A percentile compares a stretch with the other conserved stretches of the same genome.
These are phyloP conservation scores for Russula emetica DNA, from an alignment of 768 basidiomycete genomes.

Conservation along the genomic window DNA sequence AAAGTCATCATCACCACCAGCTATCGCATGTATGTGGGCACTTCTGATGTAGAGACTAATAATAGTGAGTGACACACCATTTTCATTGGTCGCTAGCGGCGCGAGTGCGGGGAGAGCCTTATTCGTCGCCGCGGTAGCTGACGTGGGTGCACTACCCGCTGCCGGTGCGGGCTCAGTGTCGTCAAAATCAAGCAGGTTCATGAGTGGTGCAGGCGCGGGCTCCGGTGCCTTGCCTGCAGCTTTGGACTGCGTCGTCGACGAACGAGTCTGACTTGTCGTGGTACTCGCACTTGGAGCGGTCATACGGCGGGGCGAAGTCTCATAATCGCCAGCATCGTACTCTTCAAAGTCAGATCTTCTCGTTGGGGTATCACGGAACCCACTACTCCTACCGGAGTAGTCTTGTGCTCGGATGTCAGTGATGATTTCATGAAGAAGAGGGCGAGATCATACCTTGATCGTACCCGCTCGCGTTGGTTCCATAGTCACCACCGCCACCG, in stretches of 20 bases:
- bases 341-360: constrained; percentile 71
- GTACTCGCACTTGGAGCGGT: constrained; percentile 36
- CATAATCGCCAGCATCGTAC: constrained; percentile 95
- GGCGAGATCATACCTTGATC: constrained; percentile 32
- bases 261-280: constrained; percentile 33
- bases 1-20: constrained; percentile 69
- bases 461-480: constrained; percentile 41
- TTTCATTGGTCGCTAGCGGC: constrained; percentile 26
- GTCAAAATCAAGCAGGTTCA: constrained; percentile 76
- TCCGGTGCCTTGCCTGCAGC: constrained; percentile 39
- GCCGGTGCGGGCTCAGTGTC: constrained; percentile 53
- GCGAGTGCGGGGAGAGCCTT: constrained; percentile 54
- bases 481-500: constrained; percentile 34
- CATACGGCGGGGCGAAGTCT: constrained; percentile 45
- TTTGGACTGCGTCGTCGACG: constrained; percentile 30
- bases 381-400: constrained; percentile 40
- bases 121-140: constrained; percentile 36
- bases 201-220: constrained; percentile 38
- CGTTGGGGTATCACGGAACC: constrained; percentile 56
- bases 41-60: not conserved
- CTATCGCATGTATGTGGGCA: not conserved
- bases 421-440: not conserved
- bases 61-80: constrained; percentile 25
- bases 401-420: constrained; percentile 16
- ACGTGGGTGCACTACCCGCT: constrained; percentile 10